These are phyloP conservation scores for Fusarium pininemorale DNA, from an alignment of 2,329 filamentous ascomycete genomes.

Conservation along the genomic window DNA sequence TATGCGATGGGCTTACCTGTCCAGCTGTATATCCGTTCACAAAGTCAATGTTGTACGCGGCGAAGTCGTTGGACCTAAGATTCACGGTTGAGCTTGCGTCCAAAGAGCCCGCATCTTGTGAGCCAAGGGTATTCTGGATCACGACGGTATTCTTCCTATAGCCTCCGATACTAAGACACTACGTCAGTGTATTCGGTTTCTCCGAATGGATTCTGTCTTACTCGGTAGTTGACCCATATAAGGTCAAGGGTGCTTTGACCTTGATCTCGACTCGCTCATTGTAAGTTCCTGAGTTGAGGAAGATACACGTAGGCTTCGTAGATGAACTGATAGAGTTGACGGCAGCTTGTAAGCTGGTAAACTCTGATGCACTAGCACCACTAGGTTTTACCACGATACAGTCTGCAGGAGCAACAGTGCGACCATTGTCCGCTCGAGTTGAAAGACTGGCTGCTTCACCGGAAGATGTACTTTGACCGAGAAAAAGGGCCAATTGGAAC, in stretches of 20 bases:
- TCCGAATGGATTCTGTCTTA: not conserved
- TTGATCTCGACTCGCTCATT: not conserved
- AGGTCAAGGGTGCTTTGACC: not conserved
- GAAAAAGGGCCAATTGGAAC: accelerated
- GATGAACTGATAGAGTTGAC: not conserved
- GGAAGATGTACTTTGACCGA: accelerated
- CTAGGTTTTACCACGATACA: not conserved
- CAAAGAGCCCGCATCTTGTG: not conserved
- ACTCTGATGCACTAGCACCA: not conserved
- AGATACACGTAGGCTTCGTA: not conserved
- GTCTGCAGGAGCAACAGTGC: not conserved
- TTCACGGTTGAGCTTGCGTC: not conserved
- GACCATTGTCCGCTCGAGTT: not conserved
- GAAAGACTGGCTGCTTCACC: not conserved
- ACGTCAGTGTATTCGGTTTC: not conserved
- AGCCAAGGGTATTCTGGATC: not conserved
- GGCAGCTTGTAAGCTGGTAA: not conserved
- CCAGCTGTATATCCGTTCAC: not conserved
- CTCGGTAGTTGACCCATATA: not conserved
- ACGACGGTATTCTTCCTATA: not conserved
- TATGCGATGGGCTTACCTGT: not conserved
- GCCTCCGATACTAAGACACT: not conserved
- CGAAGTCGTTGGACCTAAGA: not conserved
- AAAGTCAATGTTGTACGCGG: not conserved
- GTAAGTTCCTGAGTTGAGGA: not conserved